Percentiles rank a stretch among this genome's conserved stretches.
Evolutionary conservation across 169 alveolate genomes (phyloP).

Genomic region (Babesia bovis): DNA sequence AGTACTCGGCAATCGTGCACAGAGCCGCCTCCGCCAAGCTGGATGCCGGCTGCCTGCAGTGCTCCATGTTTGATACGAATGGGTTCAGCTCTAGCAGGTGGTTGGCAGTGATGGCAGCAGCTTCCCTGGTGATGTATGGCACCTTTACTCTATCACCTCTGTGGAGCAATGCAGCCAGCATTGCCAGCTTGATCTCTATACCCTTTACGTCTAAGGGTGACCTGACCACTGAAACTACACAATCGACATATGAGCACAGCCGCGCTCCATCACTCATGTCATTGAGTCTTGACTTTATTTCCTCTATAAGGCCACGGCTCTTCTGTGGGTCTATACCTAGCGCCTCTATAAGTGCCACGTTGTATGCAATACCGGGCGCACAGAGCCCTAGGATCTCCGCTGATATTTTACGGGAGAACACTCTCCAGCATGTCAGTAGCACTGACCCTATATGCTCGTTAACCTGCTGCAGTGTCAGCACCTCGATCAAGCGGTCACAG

Average conservation of each 20-base stretch:
- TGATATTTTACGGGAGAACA: slow-evolving; percentile 15
- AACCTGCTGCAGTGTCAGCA: slow-evolving; percentile 6
- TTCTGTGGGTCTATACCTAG: not conserved
- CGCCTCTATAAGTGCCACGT: slow-evolving; percentile 11
- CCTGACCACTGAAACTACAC: slow-evolving; percentile 24
- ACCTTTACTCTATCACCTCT: slow-evolving; percentile 1
- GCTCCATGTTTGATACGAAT: slow-evolving; percentile 29
- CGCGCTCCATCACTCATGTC: not conserved
- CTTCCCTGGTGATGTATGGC: slow-evolving; percentile 48
- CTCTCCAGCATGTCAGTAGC: slow-evolving; percentile 41
- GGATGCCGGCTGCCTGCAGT: slow-evolving; percentile 9
- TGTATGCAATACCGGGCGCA: slow-evolving; percentile 53
- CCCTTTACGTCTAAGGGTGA: not conserved
- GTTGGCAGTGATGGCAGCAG: slow-evolving; percentile 49
- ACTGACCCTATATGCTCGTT: not conserved
- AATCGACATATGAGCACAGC: slow-evolving; percentile 4
- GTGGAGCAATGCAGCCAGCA: slow-evolving; percentile 26
- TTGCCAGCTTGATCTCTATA: slow-evolving; percentile 12
- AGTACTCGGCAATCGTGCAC: slow-evolving; percentile 30
- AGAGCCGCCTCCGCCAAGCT: slow-evolving; percentile 31
- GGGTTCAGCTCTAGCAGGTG: slow-evolving; percentile 38
- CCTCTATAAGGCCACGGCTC: not conserved
- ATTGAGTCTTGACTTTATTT: not conserved
- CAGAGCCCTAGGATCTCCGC: slow-evolving; percentile 3
- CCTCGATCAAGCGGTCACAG: slow-evolving; percentile 59